Conservation (phyloP, 129 eudicot species). For the Tagetes erecta region DNA sequence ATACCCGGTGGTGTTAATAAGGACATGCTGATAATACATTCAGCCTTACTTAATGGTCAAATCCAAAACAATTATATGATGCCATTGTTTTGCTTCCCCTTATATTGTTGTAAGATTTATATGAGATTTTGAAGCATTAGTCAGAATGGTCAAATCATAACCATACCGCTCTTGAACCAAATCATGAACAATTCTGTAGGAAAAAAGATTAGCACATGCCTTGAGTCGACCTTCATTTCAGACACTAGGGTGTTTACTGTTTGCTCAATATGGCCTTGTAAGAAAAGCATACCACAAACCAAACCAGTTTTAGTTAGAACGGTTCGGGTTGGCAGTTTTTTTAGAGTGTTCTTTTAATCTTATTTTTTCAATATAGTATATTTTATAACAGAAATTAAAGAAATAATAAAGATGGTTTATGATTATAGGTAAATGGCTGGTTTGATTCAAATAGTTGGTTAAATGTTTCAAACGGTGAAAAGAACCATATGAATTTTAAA, state of each 20-base stretch:
- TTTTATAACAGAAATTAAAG: no score
- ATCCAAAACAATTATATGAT: not conserved
- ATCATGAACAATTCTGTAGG: not conserved
- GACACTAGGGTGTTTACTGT: not conserved
- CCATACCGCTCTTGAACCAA: not conserved
- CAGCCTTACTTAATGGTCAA: not conserved
- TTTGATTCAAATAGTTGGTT: not conserved
- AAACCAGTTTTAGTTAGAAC: no score
- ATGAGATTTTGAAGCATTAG: not conserved
- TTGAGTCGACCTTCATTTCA: not conserved
- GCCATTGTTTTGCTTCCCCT: slow-evolving; percentile 2
- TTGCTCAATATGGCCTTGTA: no score
- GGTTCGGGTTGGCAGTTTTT: no score
- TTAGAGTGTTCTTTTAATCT: no score
- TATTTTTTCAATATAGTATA: no score
- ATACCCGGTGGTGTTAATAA: slow-evolving; percentile 24
- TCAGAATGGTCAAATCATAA: not conserved
- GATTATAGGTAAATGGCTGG: not conserved
- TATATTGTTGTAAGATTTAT: not conserved
- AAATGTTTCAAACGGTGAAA: not conserved
- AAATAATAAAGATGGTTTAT: not conserved
- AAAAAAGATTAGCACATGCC: not conserved
- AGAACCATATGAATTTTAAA: not conserved
- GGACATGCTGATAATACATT: slow-evolving; percentile 22
- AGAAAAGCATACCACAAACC: no score